Conservation (phyloP, 2,329 filamentous ascomycete species). For the Ophiostoma himal-ulmi region DNA sequence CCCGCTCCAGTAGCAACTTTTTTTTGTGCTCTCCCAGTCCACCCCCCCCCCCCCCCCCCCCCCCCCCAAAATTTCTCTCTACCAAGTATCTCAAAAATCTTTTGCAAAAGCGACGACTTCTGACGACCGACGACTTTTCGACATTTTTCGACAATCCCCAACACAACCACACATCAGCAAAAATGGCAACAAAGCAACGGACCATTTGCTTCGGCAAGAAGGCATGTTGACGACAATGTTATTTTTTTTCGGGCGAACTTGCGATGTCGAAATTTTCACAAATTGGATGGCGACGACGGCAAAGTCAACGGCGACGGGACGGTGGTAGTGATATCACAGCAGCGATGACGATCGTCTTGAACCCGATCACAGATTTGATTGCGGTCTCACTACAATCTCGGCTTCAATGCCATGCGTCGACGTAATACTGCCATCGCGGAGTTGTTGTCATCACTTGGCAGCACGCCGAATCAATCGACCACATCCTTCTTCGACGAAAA, state of each 20-base stretch:
- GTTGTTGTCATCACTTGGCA: neutral
- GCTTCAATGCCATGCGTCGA: neutral
- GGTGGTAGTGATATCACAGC: constrained; percentile 3
- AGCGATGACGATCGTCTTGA: neutral
- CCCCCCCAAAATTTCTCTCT: constrained; percentile 12
- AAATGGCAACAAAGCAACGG: constrained; percentile 72
- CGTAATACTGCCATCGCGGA: neutral
- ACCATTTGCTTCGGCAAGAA: constrained; percentile 99
- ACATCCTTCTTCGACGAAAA: neutral
- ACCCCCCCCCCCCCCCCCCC: constrained; percentile 10
- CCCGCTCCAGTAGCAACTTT: constrained; percentile 15
- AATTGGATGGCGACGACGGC: neutral
- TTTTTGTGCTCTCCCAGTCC: constrained; percentile 17
- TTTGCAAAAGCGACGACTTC: constrained; percentile 19
- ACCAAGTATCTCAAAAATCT: constrained; percentile 15
- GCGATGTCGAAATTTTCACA: neutral
- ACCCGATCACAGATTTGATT: neutral
- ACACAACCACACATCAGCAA: constrained; percentile 37
- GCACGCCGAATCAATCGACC: neutral
- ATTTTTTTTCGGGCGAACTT: neutral
- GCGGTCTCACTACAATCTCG: neutral
- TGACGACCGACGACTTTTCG: constrained; percentile 16
- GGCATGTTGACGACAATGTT: constrained; percentile 21
- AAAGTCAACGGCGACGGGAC: neutral
- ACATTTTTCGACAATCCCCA: constrained; percentile 16